phyloP scores from a whole-genome alignment of 192 early-diverging fungal genomes.

The Funneliformis geosporum region DNA sequence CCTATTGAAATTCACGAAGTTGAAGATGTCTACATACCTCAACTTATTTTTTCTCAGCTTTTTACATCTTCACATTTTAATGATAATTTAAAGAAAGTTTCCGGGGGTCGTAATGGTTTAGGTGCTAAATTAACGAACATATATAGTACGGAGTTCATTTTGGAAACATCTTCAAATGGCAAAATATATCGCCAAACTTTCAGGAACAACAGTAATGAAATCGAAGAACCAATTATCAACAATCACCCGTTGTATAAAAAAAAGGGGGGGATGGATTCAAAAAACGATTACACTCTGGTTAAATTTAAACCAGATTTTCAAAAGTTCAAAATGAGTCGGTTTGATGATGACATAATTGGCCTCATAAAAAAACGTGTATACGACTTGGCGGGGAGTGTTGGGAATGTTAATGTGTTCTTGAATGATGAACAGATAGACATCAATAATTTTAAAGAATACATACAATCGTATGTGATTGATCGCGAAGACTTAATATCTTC shows the following conservation, averaged over 20 bases:
- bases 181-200: slow-evolving; percentile 86
- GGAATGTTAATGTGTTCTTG: slow-evolving; percentile 83
- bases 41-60: slow-evolving; percentile 96
- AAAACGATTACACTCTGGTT: slow-evolving; percentile 83
- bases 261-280: slow-evolving; percentile 49
- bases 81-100: slow-evolving; percentile 91
- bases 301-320: slow-evolving; percentile 91
- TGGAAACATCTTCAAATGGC: slow-evolving; percentile 77
- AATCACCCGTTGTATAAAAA: no score
- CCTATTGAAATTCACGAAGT: slow-evolving; percentile 91
- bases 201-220: slow-evolving; percentile 72
- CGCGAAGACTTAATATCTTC: slow-evolving; percentile 38
- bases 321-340: slow-evolving; percentile 70
- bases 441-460: slow-evolving; percentile 89
- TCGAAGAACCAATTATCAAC: slow-evolving; percentile 72
- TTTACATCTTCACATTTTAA: slow-evolving; percentile 98
- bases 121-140: slow-evolving; percentile 97
- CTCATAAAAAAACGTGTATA: slow-evolving; percentile 91
- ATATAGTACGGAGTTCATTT: slow-evolving; percentile 89
- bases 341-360: slow-evolving; percentile 80
- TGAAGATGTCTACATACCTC: slow-evolving; percentile 90
- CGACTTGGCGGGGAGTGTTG: slow-evolving; percentile 87
- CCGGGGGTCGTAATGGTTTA: slow-evolving; percentile 94
- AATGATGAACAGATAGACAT: slow-evolving; percentile 76
- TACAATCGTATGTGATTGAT: slow-evolving; percentile 68